Evolutionary conservation across 805 yeast genomes (phyloP).

Genomic region (Candida endomychidarum): DNA sequence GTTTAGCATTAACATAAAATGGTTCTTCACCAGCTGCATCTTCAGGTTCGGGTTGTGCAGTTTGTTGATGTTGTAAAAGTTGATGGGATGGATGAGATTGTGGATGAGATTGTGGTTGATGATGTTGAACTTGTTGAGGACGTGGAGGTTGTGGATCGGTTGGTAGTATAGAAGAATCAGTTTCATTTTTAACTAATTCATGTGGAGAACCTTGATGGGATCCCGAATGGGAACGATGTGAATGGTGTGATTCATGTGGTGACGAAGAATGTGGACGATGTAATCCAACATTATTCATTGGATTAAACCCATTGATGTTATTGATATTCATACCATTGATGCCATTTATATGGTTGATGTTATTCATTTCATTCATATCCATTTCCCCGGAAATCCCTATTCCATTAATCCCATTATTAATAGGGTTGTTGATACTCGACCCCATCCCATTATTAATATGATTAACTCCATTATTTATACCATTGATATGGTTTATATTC

Average conservation of each 20-base stretch:
- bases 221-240: slow-evolving; percentile 1
- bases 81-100: slow-evolving; percentile 17
- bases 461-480: background rate
- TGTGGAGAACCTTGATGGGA: slow-evolving; percentile 8
- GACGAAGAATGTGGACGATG: slow-evolving; percentile 5
- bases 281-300: slow-evolving; percentile 3
- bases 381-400: slow-evolving; percentile 10
- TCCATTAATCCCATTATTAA: slow-evolving; percentile 1
- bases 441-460: slow-evolving; percentile 2
- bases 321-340: slow-evolving; percentile 8
- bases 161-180: background rate
- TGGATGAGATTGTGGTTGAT: slow-evolving; percentile 10
- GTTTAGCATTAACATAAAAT: slow-evolving; percentile 96
- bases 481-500: background rate
- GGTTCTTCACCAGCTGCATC: slow-evolving; percentile 66
- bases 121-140: slow-evolving; percentile 2
- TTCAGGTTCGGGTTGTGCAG: slow-evolving; percentile 11
- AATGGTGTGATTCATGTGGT: slow-evolving; percentile 1
- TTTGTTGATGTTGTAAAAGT: slow-evolving; percentile 24
- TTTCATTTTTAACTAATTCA: slow-evolving; percentile 3
- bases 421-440: background rate
- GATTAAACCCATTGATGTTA: slow-evolving; percentile 3
- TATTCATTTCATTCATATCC: slow-evolving; percentile 9
- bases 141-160: background rate
- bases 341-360: slow-evolving; percentile 8